Percentiles rank a stretch among this genome's conserved stretches.
Evolutionary conservation across 331 rosid species (phyloP).

Genomic region (Rhamnella rubrinervis): DNA sequence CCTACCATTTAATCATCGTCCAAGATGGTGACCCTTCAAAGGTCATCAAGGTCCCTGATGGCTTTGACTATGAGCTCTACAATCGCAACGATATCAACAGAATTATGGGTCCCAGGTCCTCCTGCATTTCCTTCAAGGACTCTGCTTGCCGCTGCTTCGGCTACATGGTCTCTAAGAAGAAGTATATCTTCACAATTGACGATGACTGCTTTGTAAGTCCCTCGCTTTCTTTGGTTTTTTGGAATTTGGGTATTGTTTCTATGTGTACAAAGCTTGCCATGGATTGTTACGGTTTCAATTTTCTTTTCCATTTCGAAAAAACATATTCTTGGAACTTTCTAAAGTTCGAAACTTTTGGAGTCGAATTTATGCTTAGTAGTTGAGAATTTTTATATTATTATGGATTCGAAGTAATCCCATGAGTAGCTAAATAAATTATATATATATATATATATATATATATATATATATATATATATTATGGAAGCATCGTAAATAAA

Average conservation of each 20-base stretch:
- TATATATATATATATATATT: too few relatives aligned
- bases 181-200: slow-evolving; percentile 60
- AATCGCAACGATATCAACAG: slow-evolving; percentile 56
- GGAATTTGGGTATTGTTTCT: not conserved
- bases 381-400: too few relatives aligned
- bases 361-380: too few relatives aligned
- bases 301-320: too few relatives aligned
- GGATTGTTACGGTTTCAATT: not conserved
- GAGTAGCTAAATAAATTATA: too few relatives aligned
- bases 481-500: too few relatives aligned
- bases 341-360: too few relatives aligned
- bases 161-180: slow-evolving; percentile 62
- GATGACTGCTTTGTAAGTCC: slow-evolving; percentile 57
- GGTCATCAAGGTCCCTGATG: slow-evolving; percentile 52
- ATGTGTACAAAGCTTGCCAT: not conserved
- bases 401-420: too few relatives aligned
- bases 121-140: slow-evolving; percentile 61
- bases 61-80: slow-evolving; percentile 57
- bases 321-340: too few relatives aligned
- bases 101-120: slow-evolving; percentile 49
- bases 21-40: slow-evolving; percentile 59
- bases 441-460: too few relatives aligned
- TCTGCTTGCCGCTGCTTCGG: slow-evolving; percentile 69
- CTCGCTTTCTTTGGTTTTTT: not conserved
- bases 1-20: slow-evolving; percentile 55